Base-by-base conservation (phyloP, 306 rosid species). In the Malus asiatica region DNA sequence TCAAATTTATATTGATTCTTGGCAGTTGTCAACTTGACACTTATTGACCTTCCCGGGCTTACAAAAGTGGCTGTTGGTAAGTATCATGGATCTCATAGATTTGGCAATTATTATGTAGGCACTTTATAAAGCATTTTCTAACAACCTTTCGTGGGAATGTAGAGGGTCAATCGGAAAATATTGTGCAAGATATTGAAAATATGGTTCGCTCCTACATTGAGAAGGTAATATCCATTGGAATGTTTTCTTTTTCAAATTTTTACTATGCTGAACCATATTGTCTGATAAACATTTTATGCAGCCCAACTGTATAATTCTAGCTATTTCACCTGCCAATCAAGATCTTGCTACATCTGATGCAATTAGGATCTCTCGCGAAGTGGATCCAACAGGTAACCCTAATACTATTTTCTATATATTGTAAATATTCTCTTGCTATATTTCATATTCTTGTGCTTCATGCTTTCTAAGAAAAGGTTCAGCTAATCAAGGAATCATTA, bases 341-440 rank as follows among this genome's bases (percentile, higher is more conserved):
- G 98, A 93, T 82, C 92, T 93, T 83, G 98, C 98, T 38, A 93
- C 98, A 25, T 93, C 98, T 20, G 98, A 93, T 89, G 98, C 98
- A 22, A 91, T 93, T 79, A 93, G 85, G 82, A 93, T 93, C 53
- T 91, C 98, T 60, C 97, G 98, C 76, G 97, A 93, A 82, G 97
- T 93, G 66, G 98, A 93, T 75, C 98, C 98, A 51, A 87, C 97
- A 20, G 98, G 98, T 93, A 83, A 78, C 62, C 59, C 71, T 45
- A 29, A 6, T 45, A 79, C 70, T 62, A n/a, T 76, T 60, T 58
- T 77, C 18, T 35, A 71, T 4, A 66, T 55, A 4, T 12, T 60
- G 19, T 40, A 77, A 30, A 5, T 64, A 53, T 32, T 48, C 42
- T 58, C 32, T 46, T 46, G 8, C 51, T 11, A 44, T 23, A 44